Evolutionary conservation across 768 basidiomycete species (phyloP), one percentile per base, ranked within the genome.

Genomic region (Collybia sordida): DNA sequence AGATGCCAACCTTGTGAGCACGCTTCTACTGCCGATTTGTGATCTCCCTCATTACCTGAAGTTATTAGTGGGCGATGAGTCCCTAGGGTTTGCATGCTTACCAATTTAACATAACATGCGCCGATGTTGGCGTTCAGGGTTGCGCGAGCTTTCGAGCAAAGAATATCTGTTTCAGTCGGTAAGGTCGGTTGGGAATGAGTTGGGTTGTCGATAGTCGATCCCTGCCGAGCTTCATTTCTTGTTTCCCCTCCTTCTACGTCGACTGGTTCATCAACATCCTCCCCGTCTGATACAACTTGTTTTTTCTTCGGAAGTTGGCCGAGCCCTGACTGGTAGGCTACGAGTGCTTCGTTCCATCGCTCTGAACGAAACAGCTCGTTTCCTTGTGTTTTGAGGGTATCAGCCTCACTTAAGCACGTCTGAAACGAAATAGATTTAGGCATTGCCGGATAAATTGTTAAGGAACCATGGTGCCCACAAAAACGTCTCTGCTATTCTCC

Each of bases 81-180:
- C 42, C 22, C 43, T 27, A 7, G 36, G 38, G 7, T 12, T 17
- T 18, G 1, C n/a, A n/a, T 48, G 59, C 85, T 61, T 59, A 90
- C 93, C 66, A 90, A 66, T 60, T 91, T 90, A 4, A 90, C 75
- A 62, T 85, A 74, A 59, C 93, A 95, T 45, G 93, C 94, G 0
- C 79, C 93, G 34, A 96, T 83, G 62, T 98, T 98, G n/a, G 88
- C 86, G 63, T 89, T 80, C 56, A 95, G 64, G 14, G 90, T 74
- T 24, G 92, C 83, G 46, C 90, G 79, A 21, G 79, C 73, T 59
- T 83, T 84, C 9, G 31, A 11, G 73, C 69, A 54, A 74, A 79
- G 45, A 82, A 31, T 72, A 31, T 64, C 58, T 51, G 48, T 48
- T 21, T 57, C 49, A 50, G 36, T 38, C 36, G 49, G 36, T 44